Evolutionary conservation across 768 basidiomycete species (phyloP), one percentile per base, ranked within the genome.

Genomic region (Pleurotus tuoliensis): DNA sequence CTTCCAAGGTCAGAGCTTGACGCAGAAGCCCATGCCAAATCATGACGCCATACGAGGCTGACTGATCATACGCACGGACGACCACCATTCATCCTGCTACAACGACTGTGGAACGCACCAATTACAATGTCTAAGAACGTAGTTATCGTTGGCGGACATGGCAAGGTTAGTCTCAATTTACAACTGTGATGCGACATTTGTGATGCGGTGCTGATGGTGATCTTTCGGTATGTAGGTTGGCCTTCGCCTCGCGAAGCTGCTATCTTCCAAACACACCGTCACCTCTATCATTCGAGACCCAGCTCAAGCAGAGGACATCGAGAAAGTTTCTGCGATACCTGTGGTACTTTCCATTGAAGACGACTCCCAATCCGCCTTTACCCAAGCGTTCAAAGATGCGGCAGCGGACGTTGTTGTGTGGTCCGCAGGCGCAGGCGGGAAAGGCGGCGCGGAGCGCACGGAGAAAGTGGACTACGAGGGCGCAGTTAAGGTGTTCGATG

Each of bases 401-500:
- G 75, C 77, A 52, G 51, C 51, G 12, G 51, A 53, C 18, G 67
- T 78, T 5, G 74, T 81, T n/a, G 78, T 78, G 59, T 79, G 77
- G 58, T 72, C 72, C 37, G 77, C 78, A 3, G 77, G 78, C 0
- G 81, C 86, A 0, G 84, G 84, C 0, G 82, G 82, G 0, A 82
- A 82, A 61, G 84, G 82, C 5, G 79, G 79, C 0, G 72, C 74
- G 37, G 81, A 82, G 61, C 64, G 80, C 30, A 86, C 82, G 2
- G 78, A 76, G 64, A 74, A 71, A 25, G 84, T 87, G 5, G 80
- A 82, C 61, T 82, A 80, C 60, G 81, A 84, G 48, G 86, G 85
- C 7, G 84, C 85, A 0, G 59, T 89, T 38, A 88, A 88, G 68
- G 78, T 86, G 2, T 88, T 83, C 62, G 86, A 88, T 63, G 87